phyloP scores from a whole-genome alignment of 2,329 filamentous ascomycete genomes.

The Biscogniauxia mediterranea region DNA sequence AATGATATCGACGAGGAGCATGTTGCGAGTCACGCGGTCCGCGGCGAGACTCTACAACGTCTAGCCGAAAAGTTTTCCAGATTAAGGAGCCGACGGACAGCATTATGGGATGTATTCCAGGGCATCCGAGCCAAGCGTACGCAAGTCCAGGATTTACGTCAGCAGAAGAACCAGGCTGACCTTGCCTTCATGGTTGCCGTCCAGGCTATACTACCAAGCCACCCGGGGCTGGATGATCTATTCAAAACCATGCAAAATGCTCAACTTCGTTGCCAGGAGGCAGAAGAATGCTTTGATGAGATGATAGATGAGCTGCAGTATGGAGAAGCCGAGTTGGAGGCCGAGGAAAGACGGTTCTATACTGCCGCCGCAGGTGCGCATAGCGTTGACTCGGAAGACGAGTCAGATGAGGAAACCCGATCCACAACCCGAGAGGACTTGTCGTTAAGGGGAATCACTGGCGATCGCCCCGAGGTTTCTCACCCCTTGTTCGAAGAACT shows the following conservation, averaged over 20 bases:
- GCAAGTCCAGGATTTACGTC: constrained; percentile 22
- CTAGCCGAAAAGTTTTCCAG: constrained; percentile 20
- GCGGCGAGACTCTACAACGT: constrained; percentile 11
- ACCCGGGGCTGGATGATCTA: constrained; percentile 20
- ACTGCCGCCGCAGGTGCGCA: constrained; percentile 18
- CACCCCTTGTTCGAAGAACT: constrained; percentile 49
- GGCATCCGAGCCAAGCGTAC: constrained; percentile 20
- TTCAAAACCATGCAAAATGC: constrained; percentile 25
- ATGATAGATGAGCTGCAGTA: constrained; percentile 29
- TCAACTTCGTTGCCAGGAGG: constrained; percentile 22
- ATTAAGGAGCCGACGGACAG: constrained; percentile 18
- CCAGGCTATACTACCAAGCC: constrained; percentile 20
- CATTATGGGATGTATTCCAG: constrained; percentile 20
- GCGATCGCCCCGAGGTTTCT: constrained; percentile 37
- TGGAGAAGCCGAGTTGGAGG: constrained; percentile 21
- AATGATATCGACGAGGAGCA: constrained; percentile 8
- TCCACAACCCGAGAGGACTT: constrained; percentile 21
- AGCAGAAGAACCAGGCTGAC: constrained; percentile 25
- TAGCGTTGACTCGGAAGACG: constrained; percentile 10
- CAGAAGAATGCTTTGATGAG: constrained; percentile 28
- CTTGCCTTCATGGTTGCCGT: constrained; percentile 27
- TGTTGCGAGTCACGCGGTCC: constrained; percentile 7
- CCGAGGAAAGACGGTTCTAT: constrained; percentile 28
- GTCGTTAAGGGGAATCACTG: constrained; percentile 29
- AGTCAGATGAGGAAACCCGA: constrained; percentile 14